A percentile compares a stretch with the other conserved stretches of the same genome.
Evolutionary conservation across 192 early-diverging fungal species (phyloP).

Genomic region (Coemansia asiatica): DNA sequence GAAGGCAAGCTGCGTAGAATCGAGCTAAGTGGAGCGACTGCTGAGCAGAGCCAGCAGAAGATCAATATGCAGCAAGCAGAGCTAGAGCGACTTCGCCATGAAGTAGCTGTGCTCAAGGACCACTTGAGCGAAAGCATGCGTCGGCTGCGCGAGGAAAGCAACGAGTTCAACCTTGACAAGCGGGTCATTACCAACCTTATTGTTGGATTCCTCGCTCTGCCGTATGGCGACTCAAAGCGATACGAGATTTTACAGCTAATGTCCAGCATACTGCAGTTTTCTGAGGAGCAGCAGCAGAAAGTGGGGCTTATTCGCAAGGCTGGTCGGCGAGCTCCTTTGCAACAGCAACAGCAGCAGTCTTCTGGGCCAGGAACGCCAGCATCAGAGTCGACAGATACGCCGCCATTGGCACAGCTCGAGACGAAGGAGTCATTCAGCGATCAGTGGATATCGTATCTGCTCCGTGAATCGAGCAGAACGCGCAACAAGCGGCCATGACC

Average conservation of each 20-base stretch:
- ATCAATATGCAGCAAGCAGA: conserved; percentile 54
- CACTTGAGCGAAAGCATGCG: conserved; percentile 92
- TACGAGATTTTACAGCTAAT: conserved; percentile 92
- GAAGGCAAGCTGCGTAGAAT: conserved; percentile 23
- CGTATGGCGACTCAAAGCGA: conserved; percentile 85
- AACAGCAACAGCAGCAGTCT: conserved; percentile 13
- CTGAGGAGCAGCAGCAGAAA: conserved; percentile 84
- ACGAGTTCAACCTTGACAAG: conserved; percentile 79
- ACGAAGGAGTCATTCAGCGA: conserved; percentile 73
- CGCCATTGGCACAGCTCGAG: conserved; percentile 21
- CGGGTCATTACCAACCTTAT: conserved; percentile 88
- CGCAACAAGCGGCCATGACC: conserved; percentile 14
- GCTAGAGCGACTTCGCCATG: conserved; percentile 56
- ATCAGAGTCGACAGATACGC: conserved; percentile 29
- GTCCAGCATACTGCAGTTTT: conserved; percentile 81
- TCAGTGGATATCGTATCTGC: conserved; percentile 78
- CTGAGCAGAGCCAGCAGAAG: conserved; percentile 60
- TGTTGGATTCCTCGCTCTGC: conserved; percentile 80
- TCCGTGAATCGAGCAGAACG: conserved; percentile 60
- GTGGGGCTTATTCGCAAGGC: conserved; percentile 73
- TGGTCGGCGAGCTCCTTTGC: conserved; percentile 44
- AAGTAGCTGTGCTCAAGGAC: conserved; percentile 75
- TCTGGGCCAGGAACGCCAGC: conserved; percentile 55
- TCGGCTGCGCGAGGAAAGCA: conserved; percentile 74
- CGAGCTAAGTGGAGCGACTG: conserved; percentile 34